Evolutionary conservation across 1,284 basidiomycete genomes (phyloP), one percentile per base, ranked within the genome.

Genomic region (Tylopilus sp.): DNA sequence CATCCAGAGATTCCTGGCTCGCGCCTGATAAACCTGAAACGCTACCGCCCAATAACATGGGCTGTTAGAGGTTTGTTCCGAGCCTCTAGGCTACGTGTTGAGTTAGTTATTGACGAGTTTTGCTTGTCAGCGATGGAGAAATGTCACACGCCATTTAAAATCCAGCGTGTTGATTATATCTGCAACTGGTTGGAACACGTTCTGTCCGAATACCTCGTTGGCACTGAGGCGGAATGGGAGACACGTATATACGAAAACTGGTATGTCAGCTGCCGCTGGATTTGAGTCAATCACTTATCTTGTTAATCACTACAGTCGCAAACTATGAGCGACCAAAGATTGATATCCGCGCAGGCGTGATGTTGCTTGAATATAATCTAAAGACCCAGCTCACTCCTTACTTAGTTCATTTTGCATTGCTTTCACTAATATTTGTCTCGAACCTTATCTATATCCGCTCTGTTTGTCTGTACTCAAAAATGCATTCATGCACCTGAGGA

Each of bases 11-110:
- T 44, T 18, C 65, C 64, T 8, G 67, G 55, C 5, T 46, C 55
- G 23, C 54, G 52, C 34, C 33, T 70, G 23, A 69, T 66, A 30
- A 70, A 69, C 28, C 19, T 66, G 50, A 68, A 59, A 43, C 62
- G 68, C 19, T 66, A 66, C 38, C 68, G 68, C 19, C 67, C 65
- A 3, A 65, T 66, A 41, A 67, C 67, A 0, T 68, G 68, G 66
- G 65, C 63, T 10, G 59, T 66, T n/a, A 55, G 62, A 44, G 64
- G 68, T 69, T 26, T 28, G 68, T 54, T 41, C 37, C n/a, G 18
- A 26, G 4, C 15, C n/a, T 37, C 16, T 5, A 5, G n/a, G n/a
- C n/a, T n/a, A 16, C 4, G 4, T 10, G 7, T 37, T 33, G 7
- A 12, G 30, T 11, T 23, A 23, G 18, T 23, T 31, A 7, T 16